Evolutionary conservation across 768 basidiomycete species (phyloP).

Genomic region (Cyclocybe aegerita): DNA sequence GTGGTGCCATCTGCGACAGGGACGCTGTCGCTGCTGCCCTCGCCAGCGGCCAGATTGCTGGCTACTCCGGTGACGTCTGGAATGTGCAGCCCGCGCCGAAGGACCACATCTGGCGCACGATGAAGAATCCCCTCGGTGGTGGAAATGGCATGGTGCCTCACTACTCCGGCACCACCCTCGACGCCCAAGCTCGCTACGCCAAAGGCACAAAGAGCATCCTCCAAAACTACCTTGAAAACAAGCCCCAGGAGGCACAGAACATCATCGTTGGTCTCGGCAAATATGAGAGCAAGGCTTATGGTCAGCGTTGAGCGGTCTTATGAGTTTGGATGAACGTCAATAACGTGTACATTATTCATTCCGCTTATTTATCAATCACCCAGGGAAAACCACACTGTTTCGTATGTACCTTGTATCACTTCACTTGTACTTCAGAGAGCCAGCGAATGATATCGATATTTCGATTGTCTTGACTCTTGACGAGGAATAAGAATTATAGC

Average conservation of each 20-base stretch:
- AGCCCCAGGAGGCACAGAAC: slow-evolving; percentile 75
- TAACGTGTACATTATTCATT: slow-evolving; percentile 1
- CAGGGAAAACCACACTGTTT: no score
- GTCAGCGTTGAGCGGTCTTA: slow-evolving; percentile 5
- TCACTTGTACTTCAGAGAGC: no score
- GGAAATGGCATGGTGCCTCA: slow-evolving; percentile 92
- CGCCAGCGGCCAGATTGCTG: slow-evolving; percentile 71
- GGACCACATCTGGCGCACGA: slow-evolving; percentile 84
- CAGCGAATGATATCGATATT: background rate
- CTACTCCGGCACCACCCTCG: slow-evolving; percentile 87
- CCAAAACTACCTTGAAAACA: slow-evolving; percentile 61
- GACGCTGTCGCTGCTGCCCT: slow-evolving; percentile 79
- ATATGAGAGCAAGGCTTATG: slow-evolving; percentile 43
- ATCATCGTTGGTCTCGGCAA: slow-evolving; percentile 72
- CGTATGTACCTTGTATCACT: no score
- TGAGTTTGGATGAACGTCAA: slow-evolving; percentile 21
- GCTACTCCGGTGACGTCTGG: slow-evolving; percentile 76
- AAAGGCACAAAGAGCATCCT: slow-evolving; percentile 68
- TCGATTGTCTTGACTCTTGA: no score
- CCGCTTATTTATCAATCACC: background rate
- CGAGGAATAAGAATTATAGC: no score
- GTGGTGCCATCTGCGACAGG: slow-evolving; percentile 88
- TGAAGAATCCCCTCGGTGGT: slow-evolving; percentile 77
- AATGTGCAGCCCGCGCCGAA: slow-evolving; percentile 84
- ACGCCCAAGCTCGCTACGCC: slow-evolving; percentile 88